Base-by-base conservation (phyloP, 2,329 filamentous ascomycete species). In the Fusarium sp. region DNA sequence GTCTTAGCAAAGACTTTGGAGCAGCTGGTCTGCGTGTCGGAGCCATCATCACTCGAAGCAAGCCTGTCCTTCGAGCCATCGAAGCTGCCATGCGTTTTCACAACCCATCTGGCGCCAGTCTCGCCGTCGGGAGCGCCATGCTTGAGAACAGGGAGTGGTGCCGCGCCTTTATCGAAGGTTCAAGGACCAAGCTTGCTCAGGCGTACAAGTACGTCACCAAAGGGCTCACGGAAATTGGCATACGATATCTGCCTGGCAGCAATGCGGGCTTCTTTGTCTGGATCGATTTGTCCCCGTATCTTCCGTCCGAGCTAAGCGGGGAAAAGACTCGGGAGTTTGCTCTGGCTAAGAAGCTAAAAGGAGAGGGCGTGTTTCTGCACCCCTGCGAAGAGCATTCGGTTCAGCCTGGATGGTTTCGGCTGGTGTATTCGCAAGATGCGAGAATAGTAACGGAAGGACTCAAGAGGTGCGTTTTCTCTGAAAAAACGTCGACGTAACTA, bases 191-290 rank as follows among this genome's bases (percentile, higher is more conserved):
- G 27, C 77, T 90, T 3, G 80, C 81, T 0, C 81, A 82, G 1
- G 82, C 84, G 0, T 85, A 88, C 65, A 75, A 74, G 6, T 83
- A 84, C 45, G 82, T 83, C 1, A 85, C 82, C 0, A 52, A 72
- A 1, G 81, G 79, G 6, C 79, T 90, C 18, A 73, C 78, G 10
- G 77, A 81, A 3, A 80, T 86, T 9, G 83, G 84, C 2, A 84
- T 91, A 5, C 74, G 80, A 5, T 89, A 87, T 68, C 59, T 84
- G n/a, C 60, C 68, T 1, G 80, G 80, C 81, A 83, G 83, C n/a
- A 90, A 90, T 69, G 89, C 89, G 0, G 89, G 87, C 0, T 90
- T 91, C 74, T 91, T 91, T 75, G 71, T 91, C 3, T 91, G 86
- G 83, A 78, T 89, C 3, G 84, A 91, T 75, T 75, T 91, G 18